Evolutionary conservation across 495 filamentous ascomycete genomes (phyloP).

Genomic region (Daldinia decipiens): DNA sequence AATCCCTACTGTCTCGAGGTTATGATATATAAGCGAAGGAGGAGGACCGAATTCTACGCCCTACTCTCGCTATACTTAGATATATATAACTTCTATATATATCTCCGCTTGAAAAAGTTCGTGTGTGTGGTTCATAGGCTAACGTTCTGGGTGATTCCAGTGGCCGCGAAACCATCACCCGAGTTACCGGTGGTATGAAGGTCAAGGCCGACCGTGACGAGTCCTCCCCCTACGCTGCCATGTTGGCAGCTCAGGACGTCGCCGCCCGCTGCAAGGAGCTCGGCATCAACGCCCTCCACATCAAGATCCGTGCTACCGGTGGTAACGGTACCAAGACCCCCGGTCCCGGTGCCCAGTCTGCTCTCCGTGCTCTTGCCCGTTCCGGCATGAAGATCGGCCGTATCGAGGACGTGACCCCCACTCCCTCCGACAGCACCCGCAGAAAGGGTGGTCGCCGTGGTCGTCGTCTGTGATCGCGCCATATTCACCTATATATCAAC

Average conservation of each 20-base stretch:
- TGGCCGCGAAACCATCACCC: slow-evolving; percentile 99
- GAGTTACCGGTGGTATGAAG: slow-evolving; percentile 99
- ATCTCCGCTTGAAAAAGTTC: not conserved
- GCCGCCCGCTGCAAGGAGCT: slow-evolving; percentile 98
- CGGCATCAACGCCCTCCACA: slow-evolving; percentile 97
- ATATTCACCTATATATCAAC: slow-evolving; percentile 17
- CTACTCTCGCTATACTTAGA: slow-evolving; percentile 41
- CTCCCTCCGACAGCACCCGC: slow-evolving; percentile 97
- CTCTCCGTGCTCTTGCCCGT: slow-evolving; percentile 97
- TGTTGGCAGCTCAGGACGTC: slow-evolving; percentile 98
- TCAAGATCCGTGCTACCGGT: slow-evolving; percentile 97
- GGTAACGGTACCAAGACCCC: slow-evolving; percentile 99
- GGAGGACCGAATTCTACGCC: slow-evolving; percentile 34
- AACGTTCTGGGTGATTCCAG: slow-evolving; percentile 77
- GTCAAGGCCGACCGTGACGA: slow-evolving; percentile 99
- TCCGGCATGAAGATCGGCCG: slow-evolving; percentile 99
- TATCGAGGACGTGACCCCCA: slow-evolving; percentile 99
- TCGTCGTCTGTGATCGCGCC: slow-evolving; percentile 89
- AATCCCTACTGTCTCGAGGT: not conserved
- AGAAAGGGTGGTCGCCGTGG: slow-evolving; percentile 99
- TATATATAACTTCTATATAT: slow-evolving; percentile 16
- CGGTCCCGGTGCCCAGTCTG: slow-evolving; percentile 97
- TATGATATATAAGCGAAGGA: slow-evolving; percentile 25
- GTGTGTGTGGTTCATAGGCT: slow-evolving; percentile 60
- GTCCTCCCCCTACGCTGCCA: slow-evolving; percentile 98